These are phyloP conservation scores for Eucalyptus decipiens DNA, from an alignment of 345 rosid species.

Conservation along the genomic window DNA sequence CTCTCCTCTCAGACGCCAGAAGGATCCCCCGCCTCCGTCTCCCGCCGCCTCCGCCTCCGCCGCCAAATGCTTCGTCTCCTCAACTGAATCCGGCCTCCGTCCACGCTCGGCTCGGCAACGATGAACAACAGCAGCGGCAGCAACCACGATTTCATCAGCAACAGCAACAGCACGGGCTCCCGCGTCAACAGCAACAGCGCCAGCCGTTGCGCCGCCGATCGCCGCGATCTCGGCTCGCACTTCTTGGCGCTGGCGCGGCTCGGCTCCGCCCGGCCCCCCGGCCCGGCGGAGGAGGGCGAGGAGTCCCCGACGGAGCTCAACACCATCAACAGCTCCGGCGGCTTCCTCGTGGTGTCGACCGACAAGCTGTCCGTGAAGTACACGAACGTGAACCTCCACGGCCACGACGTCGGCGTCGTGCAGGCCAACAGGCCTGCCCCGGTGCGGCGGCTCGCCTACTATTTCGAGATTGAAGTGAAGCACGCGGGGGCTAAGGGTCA, in stretches of 20 bases:
- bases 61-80: neutral
- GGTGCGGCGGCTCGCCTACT: constrained; percentile 57
- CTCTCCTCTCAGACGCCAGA: neutral
- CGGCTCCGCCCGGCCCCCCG: neutral
- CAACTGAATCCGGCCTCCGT: neutral
- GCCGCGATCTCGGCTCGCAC: constrained; percentile 35
- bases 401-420: constrained; percentile 81
- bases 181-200: neutral
- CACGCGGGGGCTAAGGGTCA: constrained; percentile 72
- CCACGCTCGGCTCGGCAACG: neutral
- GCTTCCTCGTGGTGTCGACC: constrained; percentile 65
- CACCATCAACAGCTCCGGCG: constrained; percentile 80
- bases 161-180: neutral
- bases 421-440: constrained; percentile 87
- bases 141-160: neutral
- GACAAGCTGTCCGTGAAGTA: constrained; percentile 82
- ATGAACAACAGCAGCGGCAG: neutral
- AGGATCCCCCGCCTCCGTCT: neutral
- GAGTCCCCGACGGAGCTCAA: constrained; percentile 78
- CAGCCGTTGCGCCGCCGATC: neutral
- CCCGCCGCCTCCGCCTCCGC: neutral
- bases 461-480: constrained; percentile 84
- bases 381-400: constrained; percentile 45
- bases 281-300: constrained; percentile 37
- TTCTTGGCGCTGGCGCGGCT: constrained; percentile 37